Percentiles rank a stretch among this genome's conserved stretches.
These are phyloP conservation scores for Nevesoporus exiguus DNA, from an alignment of 768 basidiomycete genomes.

Conservation along the genomic window DNA sequence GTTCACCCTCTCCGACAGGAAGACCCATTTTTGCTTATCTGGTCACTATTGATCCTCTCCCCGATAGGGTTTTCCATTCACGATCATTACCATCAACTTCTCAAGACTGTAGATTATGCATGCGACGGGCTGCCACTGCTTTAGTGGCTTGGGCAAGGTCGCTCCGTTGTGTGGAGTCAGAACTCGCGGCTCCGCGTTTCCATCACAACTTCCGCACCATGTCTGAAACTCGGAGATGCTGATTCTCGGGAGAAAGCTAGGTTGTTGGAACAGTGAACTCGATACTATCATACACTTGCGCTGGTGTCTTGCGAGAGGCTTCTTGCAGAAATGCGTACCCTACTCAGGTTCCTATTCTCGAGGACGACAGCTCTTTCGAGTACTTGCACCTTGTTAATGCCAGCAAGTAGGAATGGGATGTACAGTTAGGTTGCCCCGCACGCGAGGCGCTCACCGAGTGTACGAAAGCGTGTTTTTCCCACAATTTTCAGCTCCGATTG, in stretches of 20 bases:
- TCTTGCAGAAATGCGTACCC: neutral
- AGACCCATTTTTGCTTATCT: slow-evolving; percentile 7
- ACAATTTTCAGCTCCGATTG: slow-evolving; percentile 34
- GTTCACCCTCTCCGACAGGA: neutral
- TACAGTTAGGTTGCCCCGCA: no score
- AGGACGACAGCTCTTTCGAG: neutral
- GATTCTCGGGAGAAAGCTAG: neutral
- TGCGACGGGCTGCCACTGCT: neutral
- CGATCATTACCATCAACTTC: slow-evolving; percentile 14
- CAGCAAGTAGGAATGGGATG: neutral
- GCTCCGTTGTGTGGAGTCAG: neutral
- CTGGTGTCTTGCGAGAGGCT: neutral
- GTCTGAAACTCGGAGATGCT: no score
- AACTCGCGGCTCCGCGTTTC: neutral
- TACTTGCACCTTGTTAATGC: neutral
- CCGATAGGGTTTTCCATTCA: slow-evolving; percentile 12
- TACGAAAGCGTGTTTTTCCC: slow-evolving; percentile 16
- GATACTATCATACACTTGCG: neutral
- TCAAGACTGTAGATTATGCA: neutral
- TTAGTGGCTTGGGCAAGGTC: slow-evolving; percentile 4
- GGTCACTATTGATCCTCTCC: slow-evolving; percentile 15
- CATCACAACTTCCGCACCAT: neutral
- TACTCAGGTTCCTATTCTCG: neutral
- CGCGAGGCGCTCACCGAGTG: no score
- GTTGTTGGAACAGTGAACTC: neutral